These are phyloP conservation scores for Fraxinus excelsior DNA, from an alignment of 257 asterid species.

Conservation along the genomic window DNA sequence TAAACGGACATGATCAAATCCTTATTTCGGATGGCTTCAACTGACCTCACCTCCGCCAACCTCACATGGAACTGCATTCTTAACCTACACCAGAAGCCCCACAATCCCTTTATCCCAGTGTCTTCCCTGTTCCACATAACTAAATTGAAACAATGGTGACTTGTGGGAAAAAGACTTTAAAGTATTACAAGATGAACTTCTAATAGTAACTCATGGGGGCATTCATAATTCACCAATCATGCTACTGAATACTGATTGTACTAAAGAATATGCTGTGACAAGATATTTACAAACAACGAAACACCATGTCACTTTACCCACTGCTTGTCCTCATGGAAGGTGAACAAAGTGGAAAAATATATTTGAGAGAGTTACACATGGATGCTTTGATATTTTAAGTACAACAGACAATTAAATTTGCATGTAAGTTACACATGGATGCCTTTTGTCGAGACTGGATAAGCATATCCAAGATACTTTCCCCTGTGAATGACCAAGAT, in stretches of 20 bases:
- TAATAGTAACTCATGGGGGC: neutral
- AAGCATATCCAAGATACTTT: too few species aligned
- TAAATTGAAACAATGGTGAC: neutral
- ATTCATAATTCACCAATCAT: neutral
- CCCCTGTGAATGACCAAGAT: neutral
- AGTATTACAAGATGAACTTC: neutral
- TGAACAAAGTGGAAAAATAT: too few species aligned
- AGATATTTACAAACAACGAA: too few species aligned
- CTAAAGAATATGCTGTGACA: neutral
- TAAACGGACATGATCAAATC: too few species aligned
- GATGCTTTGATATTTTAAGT: neutral
- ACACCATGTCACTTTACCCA: neutral
- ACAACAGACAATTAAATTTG: too few species aligned
- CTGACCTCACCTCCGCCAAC: neutral
- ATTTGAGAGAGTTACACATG: neutral
- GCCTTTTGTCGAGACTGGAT: too few species aligned
- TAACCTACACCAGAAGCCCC: neutral
- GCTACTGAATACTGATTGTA: neutral
- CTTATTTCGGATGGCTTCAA: too few species aligned
- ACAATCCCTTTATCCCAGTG: neutral
- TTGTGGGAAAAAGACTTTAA: neutral
- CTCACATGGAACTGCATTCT: neutral
- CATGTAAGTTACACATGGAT: neutral
- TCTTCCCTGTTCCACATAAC: neutral
- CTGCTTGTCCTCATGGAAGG: neutral